phyloP scores from a whole-genome alignment of 1,284 basidiomycete genomes.

The Cutaneotrichosporon sp. region DNA sequence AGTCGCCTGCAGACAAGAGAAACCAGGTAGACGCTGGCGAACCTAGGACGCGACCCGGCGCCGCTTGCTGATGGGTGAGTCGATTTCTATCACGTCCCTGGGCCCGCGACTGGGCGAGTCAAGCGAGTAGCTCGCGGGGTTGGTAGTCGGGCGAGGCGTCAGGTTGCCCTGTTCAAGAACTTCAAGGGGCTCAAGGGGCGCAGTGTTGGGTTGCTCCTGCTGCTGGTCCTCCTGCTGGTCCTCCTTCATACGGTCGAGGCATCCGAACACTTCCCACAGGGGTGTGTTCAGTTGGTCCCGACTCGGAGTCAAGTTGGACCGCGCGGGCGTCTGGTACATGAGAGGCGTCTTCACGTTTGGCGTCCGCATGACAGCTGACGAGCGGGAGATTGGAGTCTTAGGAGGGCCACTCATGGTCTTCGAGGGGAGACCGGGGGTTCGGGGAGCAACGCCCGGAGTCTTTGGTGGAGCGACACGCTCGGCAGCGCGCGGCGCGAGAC shows the following conservation, averaged over 20 bases:
- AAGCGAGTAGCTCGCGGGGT: conserved; percentile 40
- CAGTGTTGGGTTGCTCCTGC: conserved; percentile 19
- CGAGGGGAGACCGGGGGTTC: neutral
- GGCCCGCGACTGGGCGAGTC: conserved; percentile 17
- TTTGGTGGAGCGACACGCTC: conserved; percentile 37
- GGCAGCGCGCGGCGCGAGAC: conserved; percentile 5
- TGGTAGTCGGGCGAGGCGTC: conserved; percentile 24
- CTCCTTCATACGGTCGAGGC: conserved; percentile 40
- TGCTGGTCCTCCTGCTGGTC: conserved; percentile 33
- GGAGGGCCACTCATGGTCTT: neutral
- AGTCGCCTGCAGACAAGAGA: neutral
- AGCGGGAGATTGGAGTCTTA: conserved; percentile 44
- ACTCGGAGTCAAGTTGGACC: conserved; percentile 2
- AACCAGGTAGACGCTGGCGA: neutral
- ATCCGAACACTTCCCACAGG: conserved; percentile 46
- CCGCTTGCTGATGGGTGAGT: conserved; percentile 28
- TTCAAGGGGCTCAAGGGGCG: neutral
- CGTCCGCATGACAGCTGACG: conserved; percentile 41
- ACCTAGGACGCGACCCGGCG: conserved; percentile 19
- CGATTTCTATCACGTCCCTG: neutral
- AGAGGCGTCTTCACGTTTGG: conserved; percentile 39
- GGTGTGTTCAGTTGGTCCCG: conserved; percentile 41
- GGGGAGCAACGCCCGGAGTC: neutral
- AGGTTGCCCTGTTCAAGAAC: neutral
- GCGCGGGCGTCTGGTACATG: conserved; percentile 32